These are phyloP conservation scores for Acanthamoeba triangularis DNA, from an alignment of 208 protist species.

Conservation along the genomic window DNA sequence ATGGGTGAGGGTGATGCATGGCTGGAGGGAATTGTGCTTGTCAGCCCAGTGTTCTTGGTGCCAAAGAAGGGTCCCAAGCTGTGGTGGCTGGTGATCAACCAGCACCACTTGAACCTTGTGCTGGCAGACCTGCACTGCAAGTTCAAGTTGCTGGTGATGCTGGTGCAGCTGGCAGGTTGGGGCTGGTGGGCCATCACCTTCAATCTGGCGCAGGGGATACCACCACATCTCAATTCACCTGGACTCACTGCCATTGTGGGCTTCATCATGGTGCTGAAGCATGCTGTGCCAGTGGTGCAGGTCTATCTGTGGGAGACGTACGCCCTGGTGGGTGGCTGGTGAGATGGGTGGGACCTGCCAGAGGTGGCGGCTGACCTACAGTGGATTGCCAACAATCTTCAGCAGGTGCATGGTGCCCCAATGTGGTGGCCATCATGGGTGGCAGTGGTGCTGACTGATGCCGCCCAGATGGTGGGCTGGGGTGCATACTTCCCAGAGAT, in stretches of 20 bases:
- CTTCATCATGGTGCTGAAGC: not conserved
- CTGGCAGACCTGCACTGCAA: not conserved
- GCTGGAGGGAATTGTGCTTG: not conserved
- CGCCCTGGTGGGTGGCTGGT: not conserved
- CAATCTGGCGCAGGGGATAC: conserved; percentile 3
- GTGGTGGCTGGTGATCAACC: conserved; percentile 36
- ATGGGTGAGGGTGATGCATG: not conserved
- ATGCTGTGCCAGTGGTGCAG: not conserved
- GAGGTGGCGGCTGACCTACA: not conserved
- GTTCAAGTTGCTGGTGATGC: not conserved
- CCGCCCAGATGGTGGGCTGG: not conserved
- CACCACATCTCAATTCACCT: not conserved
- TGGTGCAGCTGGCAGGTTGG: not conserved
- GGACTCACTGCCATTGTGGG: not conserved
- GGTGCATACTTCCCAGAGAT: not conserved
- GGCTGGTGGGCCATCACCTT: not conserved
- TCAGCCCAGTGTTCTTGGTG: conserved; percentile 23
- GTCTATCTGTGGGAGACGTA: not conserved
- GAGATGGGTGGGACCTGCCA: not conserved
- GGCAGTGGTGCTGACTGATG: not conserved
- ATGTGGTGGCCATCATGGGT: not conserved
- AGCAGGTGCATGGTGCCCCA: not conserved
- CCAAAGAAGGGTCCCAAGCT: not conserved
- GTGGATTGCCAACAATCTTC: not conserved
- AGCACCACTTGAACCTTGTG: not conserved